phyloP scores from a whole-genome alignment of 257 asterid species.

The Solanum acaule region DNA sequence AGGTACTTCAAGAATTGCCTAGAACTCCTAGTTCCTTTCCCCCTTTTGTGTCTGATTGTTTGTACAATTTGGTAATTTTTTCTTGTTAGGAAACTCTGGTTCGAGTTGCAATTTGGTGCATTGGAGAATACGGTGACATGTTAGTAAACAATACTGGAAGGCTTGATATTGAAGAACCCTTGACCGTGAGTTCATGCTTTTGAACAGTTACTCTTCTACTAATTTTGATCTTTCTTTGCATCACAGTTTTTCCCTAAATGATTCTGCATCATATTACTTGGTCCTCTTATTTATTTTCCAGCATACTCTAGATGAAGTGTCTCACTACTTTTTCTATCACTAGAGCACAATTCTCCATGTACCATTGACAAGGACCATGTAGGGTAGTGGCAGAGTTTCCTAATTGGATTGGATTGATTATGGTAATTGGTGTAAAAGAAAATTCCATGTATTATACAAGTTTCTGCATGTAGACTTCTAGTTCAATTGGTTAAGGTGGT shows the following conservation, averaged over 20 bases:
- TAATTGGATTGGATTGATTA: background rate
- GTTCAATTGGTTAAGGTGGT: background rate
- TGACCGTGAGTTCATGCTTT: conserved; percentile 57
- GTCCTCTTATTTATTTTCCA: background rate
- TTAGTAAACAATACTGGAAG: conserved; percentile 60
- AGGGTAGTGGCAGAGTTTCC: background rate
- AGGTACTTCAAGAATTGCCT: conserved; percentile 34
- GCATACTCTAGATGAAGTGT: background rate
- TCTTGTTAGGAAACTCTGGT: conserved; percentile 75
- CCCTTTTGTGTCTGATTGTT: background rate
- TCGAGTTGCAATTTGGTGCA: conserved; percentile 97
- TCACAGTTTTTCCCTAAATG: background rate
- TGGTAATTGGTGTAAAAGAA: background rate
- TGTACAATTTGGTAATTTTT: background rate
- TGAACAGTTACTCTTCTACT: background rate
- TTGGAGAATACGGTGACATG: conserved; percentile 97
- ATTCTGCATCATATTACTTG: background rate
- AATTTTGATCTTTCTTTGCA: background rate
- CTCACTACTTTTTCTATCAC: background rate
- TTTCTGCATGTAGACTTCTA: background rate
- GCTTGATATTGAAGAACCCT: conserved; percentile 70
- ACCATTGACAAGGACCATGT: background rate
- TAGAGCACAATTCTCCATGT: background rate
- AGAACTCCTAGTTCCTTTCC: background rate
- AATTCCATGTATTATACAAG: background rate